A percentile compares a stretch with the other conserved stretches of the same genome.
These are phyloP conservation scores for Pterocarpus macrocarpus DNA, from an alignment of 306 rosid genomes.

Conservation along the genomic window DNA sequence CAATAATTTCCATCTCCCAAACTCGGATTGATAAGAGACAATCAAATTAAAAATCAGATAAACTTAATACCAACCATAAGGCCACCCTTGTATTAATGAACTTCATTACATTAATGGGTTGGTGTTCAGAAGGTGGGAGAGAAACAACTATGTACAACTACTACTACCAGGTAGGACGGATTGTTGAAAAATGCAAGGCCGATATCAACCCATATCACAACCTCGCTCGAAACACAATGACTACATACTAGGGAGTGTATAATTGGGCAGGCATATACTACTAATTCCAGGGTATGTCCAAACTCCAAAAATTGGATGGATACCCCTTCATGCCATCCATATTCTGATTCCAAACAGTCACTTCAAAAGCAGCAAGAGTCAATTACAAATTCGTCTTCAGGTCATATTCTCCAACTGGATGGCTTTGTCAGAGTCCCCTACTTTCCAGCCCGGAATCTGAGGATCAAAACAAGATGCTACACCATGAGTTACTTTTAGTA, in stretches of 20 bases:
- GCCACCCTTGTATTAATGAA: constrained; percentile 43
- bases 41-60: constrained; percentile 40
- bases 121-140: constrained; percentile 8
- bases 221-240: constrained; percentile 50
- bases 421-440: constrained; percentile 34
- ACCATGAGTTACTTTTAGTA: background rate
- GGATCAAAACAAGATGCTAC: background rate
- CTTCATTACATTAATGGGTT: constrained; percentile 59
- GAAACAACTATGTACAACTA: constrained; percentile 49
- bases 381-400: constrained; percentile 42
- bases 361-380: constrained; percentile 12
- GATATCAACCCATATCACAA: constrained; percentile 18
- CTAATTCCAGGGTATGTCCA: constrained; percentile 58
- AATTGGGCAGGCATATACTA: constrained; percentile 46
- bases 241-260: constrained; percentile 48
- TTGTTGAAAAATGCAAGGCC: constrained; percentile 43
- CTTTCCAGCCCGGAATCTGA: constrained; percentile 38
- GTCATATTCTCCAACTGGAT: constrained; percentile 46
- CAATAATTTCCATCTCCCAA: constrained; percentile 29
- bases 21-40: constrained; percentile 4
- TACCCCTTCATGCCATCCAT: constrained; percentile 49
- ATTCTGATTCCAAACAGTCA: constrained; percentile 37
- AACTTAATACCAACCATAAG: constrained; percentile 38
- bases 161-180: constrained; percentile 43
- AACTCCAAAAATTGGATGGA: constrained; percentile 51